Evolutionary conservation across 805 yeast genomes (phyloP).

Genomic region (Alloascoidea hylecoeti): DNA sequence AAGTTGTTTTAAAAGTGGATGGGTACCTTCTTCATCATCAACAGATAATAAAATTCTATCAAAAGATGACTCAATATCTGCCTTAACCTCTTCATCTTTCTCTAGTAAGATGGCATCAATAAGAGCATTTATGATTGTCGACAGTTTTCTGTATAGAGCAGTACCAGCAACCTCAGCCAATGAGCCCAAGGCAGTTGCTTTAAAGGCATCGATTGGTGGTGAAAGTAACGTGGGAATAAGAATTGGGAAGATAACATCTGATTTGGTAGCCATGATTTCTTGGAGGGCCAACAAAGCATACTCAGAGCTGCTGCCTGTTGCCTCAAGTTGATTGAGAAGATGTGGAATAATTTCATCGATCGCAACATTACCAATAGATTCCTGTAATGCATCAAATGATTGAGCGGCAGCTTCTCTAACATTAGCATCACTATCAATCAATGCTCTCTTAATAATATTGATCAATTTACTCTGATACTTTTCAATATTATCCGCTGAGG

Average conservation of each 20-base stretch:
- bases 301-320: conserved; percentile 33
- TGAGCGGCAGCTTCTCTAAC: conserved; percentile 88
- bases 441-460: conserved; percentile 60
- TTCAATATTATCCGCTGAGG: conserved; percentile 38
- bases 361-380: conserved; percentile 67
- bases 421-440: conserved; percentile 54
- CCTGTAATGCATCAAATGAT: conserved; percentile 82
- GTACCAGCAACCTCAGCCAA: conserved; percentile 84
- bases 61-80: conserved; percentile 36
- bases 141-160: conserved; percentile 60
- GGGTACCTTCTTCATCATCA: conserved; percentile 64
- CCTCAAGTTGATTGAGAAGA: conserved; percentile 55
- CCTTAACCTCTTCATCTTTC: conserved; percentile 19
- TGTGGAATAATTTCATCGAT: conserved; percentile 84
- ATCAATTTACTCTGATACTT: conserved; percentile 60
- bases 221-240: conserved; percentile 72
- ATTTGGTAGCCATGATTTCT: conserved; percentile 82
- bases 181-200: conserved; percentile 79
- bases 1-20: conserved; percentile 73
- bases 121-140: conserved; percentile 60
- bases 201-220: conserved; percentile 70
- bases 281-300: conserved; percentile 77
- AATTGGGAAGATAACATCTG: conserved; percentile 89
- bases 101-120: conserved; percentile 39
- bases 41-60: conserved; percentile 63